Conservation (phyloP, 176 grass and related monocot genomes). For the Avena sativa region DNA sequence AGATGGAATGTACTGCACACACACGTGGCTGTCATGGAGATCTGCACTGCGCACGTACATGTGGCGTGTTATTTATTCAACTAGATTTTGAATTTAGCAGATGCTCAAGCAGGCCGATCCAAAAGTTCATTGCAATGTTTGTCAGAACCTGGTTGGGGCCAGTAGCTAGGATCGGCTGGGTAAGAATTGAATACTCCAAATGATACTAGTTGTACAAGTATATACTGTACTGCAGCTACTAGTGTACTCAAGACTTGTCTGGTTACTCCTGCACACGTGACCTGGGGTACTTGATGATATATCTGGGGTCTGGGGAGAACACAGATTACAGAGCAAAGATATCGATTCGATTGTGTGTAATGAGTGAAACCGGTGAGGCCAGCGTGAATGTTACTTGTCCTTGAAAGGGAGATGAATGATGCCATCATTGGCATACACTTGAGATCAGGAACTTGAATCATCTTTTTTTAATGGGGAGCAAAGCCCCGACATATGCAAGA, state of each 20-base stretch:
- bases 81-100: background rate
- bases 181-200: background rate
- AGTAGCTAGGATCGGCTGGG: background rate
- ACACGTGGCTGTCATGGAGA: slow-evolving; percentile 1
- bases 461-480: no score
- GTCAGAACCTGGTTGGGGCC: no score
- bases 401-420: background rate
- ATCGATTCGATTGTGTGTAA: background rate
- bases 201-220: no score
- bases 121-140: background rate
- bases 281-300: background rate
- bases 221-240: no score
- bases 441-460: no score
- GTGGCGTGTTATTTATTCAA: background rate
- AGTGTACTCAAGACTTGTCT: background rate
- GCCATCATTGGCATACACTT: no score
- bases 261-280: background rate
- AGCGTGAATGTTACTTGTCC: background rate
- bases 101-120: background rate
- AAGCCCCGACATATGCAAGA: no score
- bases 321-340: background rate
- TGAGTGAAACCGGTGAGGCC: no score
- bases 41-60: background rate
- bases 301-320: background rate
- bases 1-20: background rate